Evolutionary conservation across 2,329 filamentous ascomycete species (phyloP).

Genomic region (Cercospora canescens): DNA sequence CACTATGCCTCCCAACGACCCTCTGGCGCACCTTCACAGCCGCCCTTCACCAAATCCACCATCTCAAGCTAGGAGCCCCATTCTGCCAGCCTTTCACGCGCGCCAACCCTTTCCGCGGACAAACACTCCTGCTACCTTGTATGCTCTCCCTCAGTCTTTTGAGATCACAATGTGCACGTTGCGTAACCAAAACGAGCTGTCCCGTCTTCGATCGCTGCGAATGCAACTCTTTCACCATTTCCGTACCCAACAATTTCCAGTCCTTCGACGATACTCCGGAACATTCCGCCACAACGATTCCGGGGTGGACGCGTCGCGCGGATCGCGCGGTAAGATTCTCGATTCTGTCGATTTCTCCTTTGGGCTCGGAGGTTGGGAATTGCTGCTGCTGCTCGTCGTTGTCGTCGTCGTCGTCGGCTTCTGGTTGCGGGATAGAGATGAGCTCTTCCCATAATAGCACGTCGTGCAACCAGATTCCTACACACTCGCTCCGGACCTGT

Average conservation of each 20-base stretch:
- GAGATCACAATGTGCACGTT: conserved; percentile 21
- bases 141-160: conserved; percentile 16
- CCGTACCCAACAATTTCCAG: conserved; percentile 15
- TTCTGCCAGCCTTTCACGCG: conserved; percentile 12
- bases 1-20: no score
- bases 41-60: conserved; percentile 27
- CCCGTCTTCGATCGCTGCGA: conserved; percentile 12
- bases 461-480: conserved; percentile 20
- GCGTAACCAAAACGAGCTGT: conserved; percentile 15
- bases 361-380: not conserved
- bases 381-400: no score
- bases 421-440: not conserved
- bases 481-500: conserved; percentile 20
- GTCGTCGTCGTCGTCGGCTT: not conserved
- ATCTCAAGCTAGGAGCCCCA: conserved; percentile 18
- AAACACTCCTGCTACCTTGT: conserved; percentile 20
- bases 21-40: not conserved
- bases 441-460: conserved; percentile 26
- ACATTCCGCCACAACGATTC: not conserved
- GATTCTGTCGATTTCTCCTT: not conserved
- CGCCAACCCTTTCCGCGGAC: conserved; percentile 22
- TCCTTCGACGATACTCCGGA: not conserved
- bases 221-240: conserved; percentile 14
- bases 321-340: not conserved
- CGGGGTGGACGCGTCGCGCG: not conserved